These are phyloP conservation scores for Escallonia rubra DNA, from an alignment of 129 eudicot species.

Conservation along the genomic window DNA sequence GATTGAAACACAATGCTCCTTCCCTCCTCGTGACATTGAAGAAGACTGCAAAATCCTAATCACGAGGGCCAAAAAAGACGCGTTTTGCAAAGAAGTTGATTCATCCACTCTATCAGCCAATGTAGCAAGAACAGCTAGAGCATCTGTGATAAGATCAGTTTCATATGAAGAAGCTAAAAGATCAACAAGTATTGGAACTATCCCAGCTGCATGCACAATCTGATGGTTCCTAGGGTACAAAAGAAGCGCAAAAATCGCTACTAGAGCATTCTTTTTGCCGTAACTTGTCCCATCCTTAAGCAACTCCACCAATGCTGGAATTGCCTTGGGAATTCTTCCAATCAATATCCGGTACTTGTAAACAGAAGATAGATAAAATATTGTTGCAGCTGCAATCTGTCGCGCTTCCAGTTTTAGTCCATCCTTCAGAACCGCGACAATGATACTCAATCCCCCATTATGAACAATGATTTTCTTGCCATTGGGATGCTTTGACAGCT, in stretches of 20 bases:
- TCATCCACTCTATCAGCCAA: slow-evolving; percentile 66
- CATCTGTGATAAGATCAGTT: slow-evolving; percentile 54
- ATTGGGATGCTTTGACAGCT: slow-evolving; percentile 64
- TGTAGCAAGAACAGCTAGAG: slow-evolving; percentile 62
- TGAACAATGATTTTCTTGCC: slow-evolving; percentile 54
- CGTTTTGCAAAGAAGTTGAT: slow-evolving; percentile 24
- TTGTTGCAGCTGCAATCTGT: slow-evolving; percentile 75
- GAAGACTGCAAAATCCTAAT: slow-evolving; percentile 26
- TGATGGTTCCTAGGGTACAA: slow-evolving; percentile 52
- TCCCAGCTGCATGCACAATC: slow-evolving; percentile 37
- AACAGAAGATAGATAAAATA: slow-evolving; percentile 62
- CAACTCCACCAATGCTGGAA: slow-evolving; percentile 51
- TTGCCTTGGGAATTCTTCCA: slow-evolving; percentile 41
- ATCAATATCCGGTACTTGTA: slow-evolving; percentile 43
- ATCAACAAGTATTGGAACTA: slow-evolving; percentile 45
- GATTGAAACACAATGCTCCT: slow-evolving; percentile 70
- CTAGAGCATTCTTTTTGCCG: slow-evolving; percentile 72
- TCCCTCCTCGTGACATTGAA: slow-evolving; percentile 41
- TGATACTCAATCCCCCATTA: slow-evolving; percentile 36
- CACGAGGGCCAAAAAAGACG: slow-evolving; percentile 27
- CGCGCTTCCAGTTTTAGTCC: slow-evolving; percentile 55
- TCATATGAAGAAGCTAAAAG: slow-evolving; percentile 45
- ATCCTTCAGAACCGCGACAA: slow-evolving; percentile 36
- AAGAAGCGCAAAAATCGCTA: slow-evolving; percentile 63
- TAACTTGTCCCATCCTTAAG: slow-evolving; percentile 48